Evolutionary conservation across 78 protist species (phyloP).

Genomic region (Dictyostelium intermedium): DNA sequence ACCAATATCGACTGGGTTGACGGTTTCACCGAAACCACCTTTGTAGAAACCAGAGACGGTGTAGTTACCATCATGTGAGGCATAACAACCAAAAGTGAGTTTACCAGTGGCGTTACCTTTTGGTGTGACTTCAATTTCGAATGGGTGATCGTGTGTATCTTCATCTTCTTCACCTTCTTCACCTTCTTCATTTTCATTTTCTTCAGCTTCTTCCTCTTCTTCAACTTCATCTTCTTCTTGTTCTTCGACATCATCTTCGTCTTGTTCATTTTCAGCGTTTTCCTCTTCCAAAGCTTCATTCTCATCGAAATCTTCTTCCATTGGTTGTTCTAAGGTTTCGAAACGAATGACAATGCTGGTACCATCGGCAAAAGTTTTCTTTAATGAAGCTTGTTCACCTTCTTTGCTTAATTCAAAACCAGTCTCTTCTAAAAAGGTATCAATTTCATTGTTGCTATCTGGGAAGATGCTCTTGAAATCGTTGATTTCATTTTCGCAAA

Average conservation of each 20-base stretch:
- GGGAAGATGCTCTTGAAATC: conserved; percentile 49
- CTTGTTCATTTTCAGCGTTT: neutral
- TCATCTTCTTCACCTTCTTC: neutral
- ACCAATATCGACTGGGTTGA: conserved; percentile 65
- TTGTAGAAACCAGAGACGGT: conserved; percentile 73
- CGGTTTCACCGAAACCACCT: conserved; percentile 43
- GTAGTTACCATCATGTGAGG: conserved; percentile 63
- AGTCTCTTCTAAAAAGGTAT: conserved; percentile 36
- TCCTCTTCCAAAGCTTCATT: neutral
- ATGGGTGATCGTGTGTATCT: conserved; percentile 68
- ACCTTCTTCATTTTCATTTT: conserved; percentile 7
- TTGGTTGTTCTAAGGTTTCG: conserved; percentile 40
- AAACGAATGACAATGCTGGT: conserved; percentile 20
- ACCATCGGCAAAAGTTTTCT: conserved; percentile 41
- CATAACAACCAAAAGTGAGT: conserved; percentile 73
- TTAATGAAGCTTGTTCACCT: conserved; percentile 15
- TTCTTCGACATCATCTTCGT: conserved; percentile 22
- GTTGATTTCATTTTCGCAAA: conserved; percentile 53
- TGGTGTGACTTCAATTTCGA: conserved; percentile 29
- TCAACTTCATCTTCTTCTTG: conserved; percentile 34
- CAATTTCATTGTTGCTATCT: neutral
- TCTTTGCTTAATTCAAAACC: conserved; percentile 53
- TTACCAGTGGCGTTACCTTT: conserved; percentile 5
- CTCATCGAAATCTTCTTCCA: conserved; percentile 7
- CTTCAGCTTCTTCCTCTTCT: conserved; percentile 28